Evolutionary conservation across 2,329 filamentous ascomycete species (phyloP), one percentile per base, ranked within the genome.

Genomic region (Fusarium abutilonis): DNA sequence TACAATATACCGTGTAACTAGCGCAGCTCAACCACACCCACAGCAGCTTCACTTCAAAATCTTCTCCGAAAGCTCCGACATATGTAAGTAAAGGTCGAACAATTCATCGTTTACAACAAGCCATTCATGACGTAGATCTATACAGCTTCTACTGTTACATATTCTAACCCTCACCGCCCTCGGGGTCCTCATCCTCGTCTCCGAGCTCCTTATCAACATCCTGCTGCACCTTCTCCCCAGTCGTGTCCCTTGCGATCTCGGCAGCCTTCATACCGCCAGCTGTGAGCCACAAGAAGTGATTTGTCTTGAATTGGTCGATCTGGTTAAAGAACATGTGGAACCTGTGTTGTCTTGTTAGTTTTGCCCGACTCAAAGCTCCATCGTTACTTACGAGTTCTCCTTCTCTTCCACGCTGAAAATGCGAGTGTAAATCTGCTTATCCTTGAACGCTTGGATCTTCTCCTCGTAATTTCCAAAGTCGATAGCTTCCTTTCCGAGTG

Each of bases 371-470:
- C 21, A 8, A 14, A n/a, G 4, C 38, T 19, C 11, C 31, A 11
- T 39, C 28, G 28, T 4, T 34, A 86, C 91, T 85, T 82, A 94
- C 91, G 91, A 86, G 73, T 94, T 93, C 64, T 92, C 89, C 74
- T 89, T 86, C 77, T 95, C 91, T 76, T 98, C 95, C 48, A 96
- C 89, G 23, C 89, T 84, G 76, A 96, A 98, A 66, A 98, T 97
- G 21, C 92, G 85, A 70, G 91, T 86, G 74, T 99, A 99, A 59
- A 99, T 98, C 75, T 96, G 88, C 67, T 88, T 80, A 73, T 96
- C 88, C 80, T 98, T 98, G 78, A 99, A 99, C 57, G 88, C 89
- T 63, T 90, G 83, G 68, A 99, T 91, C 75, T 92, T 85, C 43
- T 87, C 85, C 57, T 94, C 86, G 70, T 89, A 93, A 61, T 89